These are phyloP conservation scores for Ogataea angusta DNA, from an alignment of 805 yeast species.

Conservation along the genomic window DNA sequence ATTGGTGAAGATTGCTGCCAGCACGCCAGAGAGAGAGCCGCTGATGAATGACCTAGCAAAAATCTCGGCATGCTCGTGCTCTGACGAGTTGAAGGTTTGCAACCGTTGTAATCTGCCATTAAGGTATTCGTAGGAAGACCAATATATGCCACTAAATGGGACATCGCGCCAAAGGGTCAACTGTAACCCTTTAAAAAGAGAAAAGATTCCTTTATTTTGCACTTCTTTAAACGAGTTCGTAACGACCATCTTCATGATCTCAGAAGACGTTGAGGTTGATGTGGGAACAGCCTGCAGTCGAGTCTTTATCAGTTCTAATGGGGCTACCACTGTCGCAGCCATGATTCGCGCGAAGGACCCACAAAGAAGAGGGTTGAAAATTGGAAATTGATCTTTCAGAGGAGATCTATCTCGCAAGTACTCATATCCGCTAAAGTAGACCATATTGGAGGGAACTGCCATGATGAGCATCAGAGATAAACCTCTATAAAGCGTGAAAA, in stretches of 20 bases:
- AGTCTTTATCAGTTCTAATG: constrained; percentile 83
- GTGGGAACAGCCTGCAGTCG: constrained; percentile 85
- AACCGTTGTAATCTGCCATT: constrained; percentile 29
- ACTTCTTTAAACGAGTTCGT: constrained; percentile 40
- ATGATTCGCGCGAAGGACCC: constrained; percentile 80
- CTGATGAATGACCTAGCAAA: constrained; percentile 67
- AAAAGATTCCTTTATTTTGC: constrained; percentile 50
- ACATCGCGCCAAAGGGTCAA: constrained; percentile 96
- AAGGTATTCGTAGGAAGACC: constrained; percentile 77
- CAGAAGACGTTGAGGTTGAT: constrained; percentile 31
- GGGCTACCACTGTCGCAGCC: constrained; percentile 84
- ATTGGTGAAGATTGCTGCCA: constrained; percentile 85
- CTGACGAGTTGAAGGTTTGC: constrained; percentile 17
- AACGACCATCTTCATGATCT: constrained; percentile 47
- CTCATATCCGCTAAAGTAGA: constrained; percentile 93
- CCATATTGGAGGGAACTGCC: constrained; percentile 91
- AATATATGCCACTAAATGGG: constrained; percentile 92
- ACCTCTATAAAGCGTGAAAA: constrained; percentile 82
- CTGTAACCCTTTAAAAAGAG: constrained; percentile 80
- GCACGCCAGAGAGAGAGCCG: constrained; percentile 79
- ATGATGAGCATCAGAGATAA: constrained; percentile 74
- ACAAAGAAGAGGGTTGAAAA: constrained; percentile 72
- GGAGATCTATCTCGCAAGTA: constrained; percentile 75
- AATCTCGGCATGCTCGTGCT: constrained; percentile 30
- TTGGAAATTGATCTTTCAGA: constrained; percentile 32